Evolutionary conservation across 2,329 filamentous ascomycete species (phyloP).

Genomic region (Fusarium sp.): DNA sequence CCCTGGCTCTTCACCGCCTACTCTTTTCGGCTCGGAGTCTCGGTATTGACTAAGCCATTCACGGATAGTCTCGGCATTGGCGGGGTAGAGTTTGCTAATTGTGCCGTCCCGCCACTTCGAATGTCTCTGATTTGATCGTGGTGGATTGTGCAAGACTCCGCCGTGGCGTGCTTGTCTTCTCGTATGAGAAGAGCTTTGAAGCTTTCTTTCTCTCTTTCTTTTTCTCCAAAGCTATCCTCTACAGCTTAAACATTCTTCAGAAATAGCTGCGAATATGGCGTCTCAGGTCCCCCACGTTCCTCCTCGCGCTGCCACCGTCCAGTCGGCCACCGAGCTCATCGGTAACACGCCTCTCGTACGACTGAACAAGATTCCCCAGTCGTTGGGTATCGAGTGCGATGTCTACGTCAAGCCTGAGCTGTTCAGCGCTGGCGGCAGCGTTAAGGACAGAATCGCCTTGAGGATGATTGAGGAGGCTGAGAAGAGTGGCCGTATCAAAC

Average conservation of each 20-base stretch:
- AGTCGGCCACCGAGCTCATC: slow-evolving; percentile 83
- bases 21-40: slow-evolving; percentile 19
- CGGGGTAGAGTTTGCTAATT: slow-evolving; percentile 42
- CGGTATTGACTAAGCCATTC: slow-evolving; percentile 23
- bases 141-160: slow-evolving; percentile 31
- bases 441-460: slow-evolving; percentile 93
- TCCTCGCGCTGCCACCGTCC: slow-evolving; percentile 54
- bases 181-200: slow-evolving; percentile 25
- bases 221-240: neutral
- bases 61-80: slow-evolving; percentile 47
- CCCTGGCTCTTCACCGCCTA: slow-evolving; percentile 8
- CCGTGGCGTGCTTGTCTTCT: slow-evolving; percentile 42
- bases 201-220: neutral
- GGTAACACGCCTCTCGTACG: slow-evolving; percentile 93
- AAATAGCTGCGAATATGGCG: slow-evolving; percentile 34
- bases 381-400: slow-evolving; percentile 86
- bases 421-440: slow-evolving; percentile 91
- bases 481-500: slow-evolving; percentile 89
- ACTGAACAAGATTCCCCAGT: slow-evolving; percentile 90
- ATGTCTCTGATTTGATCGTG: slow-evolving; percentile 22
- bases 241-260: neutral
- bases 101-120: slow-evolving; percentile 35
- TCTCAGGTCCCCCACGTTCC: slow-evolving; percentile 47
- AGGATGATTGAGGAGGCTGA: slow-evolving; percentile 99
- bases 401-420: slow-evolving; percentile 92